Evolutionary conservation across 148 eudicot species (phyloP).

Genomic region (Nyssa sinensis): DNA sequence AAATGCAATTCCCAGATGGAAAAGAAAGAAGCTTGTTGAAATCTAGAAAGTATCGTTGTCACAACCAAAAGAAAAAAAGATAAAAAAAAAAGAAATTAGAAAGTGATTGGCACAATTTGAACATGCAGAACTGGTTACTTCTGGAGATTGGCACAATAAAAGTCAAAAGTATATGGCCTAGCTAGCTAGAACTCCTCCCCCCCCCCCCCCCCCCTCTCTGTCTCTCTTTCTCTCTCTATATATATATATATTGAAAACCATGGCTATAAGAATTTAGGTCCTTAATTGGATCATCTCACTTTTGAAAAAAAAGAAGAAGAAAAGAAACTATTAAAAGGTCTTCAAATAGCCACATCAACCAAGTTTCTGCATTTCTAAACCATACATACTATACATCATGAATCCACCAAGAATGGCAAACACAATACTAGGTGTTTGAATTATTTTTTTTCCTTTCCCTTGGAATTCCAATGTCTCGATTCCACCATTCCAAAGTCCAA

Average conservation of each 20-base stretch:
- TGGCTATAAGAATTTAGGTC: not conserved
- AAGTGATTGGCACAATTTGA: no score
- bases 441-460: not conserved
- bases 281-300: not conserved
- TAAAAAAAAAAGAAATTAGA: no score
- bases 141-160: no score
- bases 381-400: not conserved
- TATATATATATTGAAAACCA: not conserved
- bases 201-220: no score
- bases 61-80: no score
- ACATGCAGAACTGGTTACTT: no score
- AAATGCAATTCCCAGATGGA: no score
- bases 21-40: no score
- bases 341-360: not conserved
- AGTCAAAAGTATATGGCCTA: no score
- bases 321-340: not conserved
- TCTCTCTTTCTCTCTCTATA: no score
- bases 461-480: not conserved
- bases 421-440: not conserved
- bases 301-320: not conserved
- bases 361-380: not conserved
- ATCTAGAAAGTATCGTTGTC: no score
- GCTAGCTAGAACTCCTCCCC: no score
- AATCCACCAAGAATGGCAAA: conserved; percentile 6
- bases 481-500: conserved; percentile 9